These are phyloP conservation scores for Sonneratia caseolaris DNA, from an alignment of 345 rosid genomes.

Conservation along the genomic window DNA sequence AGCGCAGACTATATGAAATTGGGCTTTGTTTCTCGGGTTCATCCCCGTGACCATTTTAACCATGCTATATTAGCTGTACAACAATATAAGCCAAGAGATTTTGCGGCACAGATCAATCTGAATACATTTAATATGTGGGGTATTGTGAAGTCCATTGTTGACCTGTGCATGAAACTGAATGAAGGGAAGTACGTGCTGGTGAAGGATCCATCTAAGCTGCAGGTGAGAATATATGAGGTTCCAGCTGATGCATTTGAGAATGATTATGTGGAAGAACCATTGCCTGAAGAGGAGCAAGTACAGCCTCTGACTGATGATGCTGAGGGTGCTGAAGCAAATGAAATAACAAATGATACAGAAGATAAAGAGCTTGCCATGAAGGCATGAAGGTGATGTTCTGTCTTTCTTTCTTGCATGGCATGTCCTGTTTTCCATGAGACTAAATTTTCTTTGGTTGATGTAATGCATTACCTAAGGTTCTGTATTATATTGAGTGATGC, in stretches of 20 bases:
- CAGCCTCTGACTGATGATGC: conserved; percentile 65
- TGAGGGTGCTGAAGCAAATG: conserved; percentile 42
- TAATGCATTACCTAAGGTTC: no score
- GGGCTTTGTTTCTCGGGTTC: conserved; percentile 92
- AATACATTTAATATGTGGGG: conserved; percentile 95
- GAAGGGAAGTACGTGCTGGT: conserved; percentile 89
- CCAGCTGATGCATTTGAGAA: conserved; percentile 97
- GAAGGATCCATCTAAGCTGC: conserved; percentile 90
- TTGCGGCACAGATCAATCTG: conserved; percentile 83
- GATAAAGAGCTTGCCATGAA: conserved; percentile 37
- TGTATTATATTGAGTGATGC: no score
- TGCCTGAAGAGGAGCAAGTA: conserved; percentile 77
- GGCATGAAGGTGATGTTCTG: conserved; percentile 32
- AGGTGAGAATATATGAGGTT: conserved; percentile 89
- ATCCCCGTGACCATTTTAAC: conserved; percentile 95
- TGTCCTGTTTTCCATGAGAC: no score
- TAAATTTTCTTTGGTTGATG: no score
- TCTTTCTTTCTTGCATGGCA: no score
- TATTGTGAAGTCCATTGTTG: conserved; percentile 85
- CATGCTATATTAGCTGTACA: conserved; percentile 82
- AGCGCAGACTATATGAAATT: conserved; percentile 95
- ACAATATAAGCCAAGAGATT: conserved; percentile 87
- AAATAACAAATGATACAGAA: conserved; percentile 33
- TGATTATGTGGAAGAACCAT: conserved; percentile 88
- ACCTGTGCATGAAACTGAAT: conserved; percentile 82